Percentiles rank a stretch among this genome's conserved stretches.
Evolutionary conservation across 2,329 filamentous ascomycete genomes (phyloP).

Genomic region (Cadophora sp.): DNA sequence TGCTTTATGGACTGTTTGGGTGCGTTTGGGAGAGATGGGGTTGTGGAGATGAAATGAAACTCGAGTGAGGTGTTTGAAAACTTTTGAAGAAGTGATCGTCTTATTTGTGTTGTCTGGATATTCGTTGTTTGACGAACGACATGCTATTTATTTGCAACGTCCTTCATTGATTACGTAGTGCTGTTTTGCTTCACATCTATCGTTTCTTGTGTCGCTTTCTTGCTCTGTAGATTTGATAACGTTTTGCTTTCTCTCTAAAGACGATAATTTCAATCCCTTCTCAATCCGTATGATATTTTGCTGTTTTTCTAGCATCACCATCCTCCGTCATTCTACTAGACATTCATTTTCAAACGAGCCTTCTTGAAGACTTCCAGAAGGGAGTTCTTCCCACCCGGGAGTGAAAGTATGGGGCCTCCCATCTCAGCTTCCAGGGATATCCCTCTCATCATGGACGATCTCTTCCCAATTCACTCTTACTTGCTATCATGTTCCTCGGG

Average conservation of each 20-base stretch:
- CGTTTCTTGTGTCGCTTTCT: not conserved
- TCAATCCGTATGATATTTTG: not conserved
- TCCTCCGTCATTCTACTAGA: no score
- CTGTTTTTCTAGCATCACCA: not conserved
- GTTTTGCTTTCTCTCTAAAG: not conserved
- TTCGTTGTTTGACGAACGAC: not conserved
- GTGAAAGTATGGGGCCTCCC: no score
- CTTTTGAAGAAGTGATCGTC: not conserved
- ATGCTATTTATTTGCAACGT: not conserved
- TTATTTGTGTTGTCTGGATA: not conserved
- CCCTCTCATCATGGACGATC: no score
- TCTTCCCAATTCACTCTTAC: no score
- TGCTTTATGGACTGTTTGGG: not conserved
- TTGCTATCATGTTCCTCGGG: no score
- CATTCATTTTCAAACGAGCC: no score
- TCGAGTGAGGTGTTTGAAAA: constrained; percentile 8
- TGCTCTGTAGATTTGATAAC: not conserved
- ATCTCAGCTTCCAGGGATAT: no score
- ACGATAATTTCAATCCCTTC: not conserved
- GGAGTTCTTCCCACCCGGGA: no score
- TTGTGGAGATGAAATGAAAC: constrained; percentile 14
- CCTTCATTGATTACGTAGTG: not conserved
- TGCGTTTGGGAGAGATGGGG: constrained; percentile 13
- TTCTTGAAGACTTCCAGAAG: no score
- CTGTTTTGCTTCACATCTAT: not conserved